A percentile compares a stretch with the other conserved stretches of the same genome.
These are phyloP conservation scores for Beauveria pseudobassiana DNA, from an alignment of 2,329 filamentous ascomycete species.

Conservation along the genomic window DNA sequence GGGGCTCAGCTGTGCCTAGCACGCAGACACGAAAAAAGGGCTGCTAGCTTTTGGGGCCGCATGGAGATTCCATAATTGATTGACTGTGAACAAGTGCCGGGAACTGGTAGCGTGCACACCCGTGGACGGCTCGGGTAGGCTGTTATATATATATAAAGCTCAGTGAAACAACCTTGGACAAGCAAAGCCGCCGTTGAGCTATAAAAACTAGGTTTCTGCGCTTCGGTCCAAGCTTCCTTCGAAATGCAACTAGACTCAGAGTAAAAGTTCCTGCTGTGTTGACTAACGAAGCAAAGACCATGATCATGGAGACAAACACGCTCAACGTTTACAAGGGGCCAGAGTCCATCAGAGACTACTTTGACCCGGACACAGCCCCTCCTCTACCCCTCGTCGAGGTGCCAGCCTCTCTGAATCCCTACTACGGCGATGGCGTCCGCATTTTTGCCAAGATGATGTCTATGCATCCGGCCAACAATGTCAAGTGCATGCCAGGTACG, in stretches of 20 bases:
- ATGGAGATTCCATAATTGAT: constrained; percentile 2
- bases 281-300: neutral
- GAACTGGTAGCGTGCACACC: neutral
- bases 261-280: neutral
- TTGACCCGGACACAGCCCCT: constrained; percentile 49
- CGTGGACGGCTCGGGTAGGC: too few species aligned
- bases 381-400: constrained; percentile 56
- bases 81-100: constrained; percentile 2
- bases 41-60: neutral
- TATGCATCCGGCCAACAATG: constrained; percentile 56
- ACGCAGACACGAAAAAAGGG: neutral
- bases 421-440: constrained; percentile 47
- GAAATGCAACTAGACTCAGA: neutral
- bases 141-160: neutral
- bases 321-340: constrained; percentile 52
- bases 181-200: neutral
- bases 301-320: constrained; percentile 16
- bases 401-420: constrained; percentile 49
- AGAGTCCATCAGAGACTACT: constrained; percentile 50
- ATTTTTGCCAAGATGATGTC: constrained; percentile 63
- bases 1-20: neutral
- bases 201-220: neutral
- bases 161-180: neutral
- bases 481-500: constrained; percentile 53
- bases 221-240: neutral